These are phyloP conservation scores for Hansenula sp. DNA, from an alignment of 1,139 yeast species.

Conservation along the genomic window DNA sequence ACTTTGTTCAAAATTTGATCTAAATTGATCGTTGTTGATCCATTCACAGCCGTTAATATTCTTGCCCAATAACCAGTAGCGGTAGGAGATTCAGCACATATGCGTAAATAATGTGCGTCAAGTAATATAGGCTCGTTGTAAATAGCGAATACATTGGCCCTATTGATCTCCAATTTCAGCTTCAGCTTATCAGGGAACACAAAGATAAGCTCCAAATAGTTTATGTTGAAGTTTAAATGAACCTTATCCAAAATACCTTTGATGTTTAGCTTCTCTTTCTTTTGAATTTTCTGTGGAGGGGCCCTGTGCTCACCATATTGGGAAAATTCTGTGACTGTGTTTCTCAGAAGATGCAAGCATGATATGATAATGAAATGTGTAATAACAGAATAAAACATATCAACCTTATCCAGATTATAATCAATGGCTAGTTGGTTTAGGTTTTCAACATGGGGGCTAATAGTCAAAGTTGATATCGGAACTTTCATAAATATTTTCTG, in stretches of 20 bases:
- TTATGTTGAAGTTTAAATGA: conserved; percentile 22
- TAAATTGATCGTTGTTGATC: conserved; percentile 21
- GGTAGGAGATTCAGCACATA: conserved; percentile 54
- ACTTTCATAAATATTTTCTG: conserved; percentile 28
- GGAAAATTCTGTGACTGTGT: conserved; percentile 39
- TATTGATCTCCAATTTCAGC: conserved; percentile 42
- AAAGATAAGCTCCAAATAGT: conserved; percentile 25
- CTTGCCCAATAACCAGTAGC: conserved; percentile 47
- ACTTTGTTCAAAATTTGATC: conserved; percentile 25
- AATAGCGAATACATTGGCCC: conserved; percentile 21
- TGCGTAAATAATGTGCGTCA: conserved; percentile 36
- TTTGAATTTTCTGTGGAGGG: conserved; percentile 13
- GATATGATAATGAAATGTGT: conserved; percentile 53
- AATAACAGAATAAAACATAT: conserved; percentile 41
- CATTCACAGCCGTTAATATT: conserved; percentile 40
- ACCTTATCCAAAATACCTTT: conserved; percentile 16
- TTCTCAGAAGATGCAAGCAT: conserved; percentile 46
- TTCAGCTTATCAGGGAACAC: conserved; percentile 46
- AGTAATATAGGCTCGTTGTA: conserved; percentile 22
- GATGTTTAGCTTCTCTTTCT: conserved; percentile 13
- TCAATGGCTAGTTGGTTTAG: conserved; percentile 30
- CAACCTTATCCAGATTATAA: conserved; percentile 29
- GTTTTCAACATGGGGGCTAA: conserved; percentile 25
- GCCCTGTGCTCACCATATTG: conserved; percentile 19
- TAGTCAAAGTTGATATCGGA: conserved; percentile 20